A percentile compares a stretch with the other conserved stretches of the same genome.
These are phyloP conservation scores for Ulvella scutata DNA, from an alignment of 139 green algal genomes.

Conservation along the genomic window DNA sequence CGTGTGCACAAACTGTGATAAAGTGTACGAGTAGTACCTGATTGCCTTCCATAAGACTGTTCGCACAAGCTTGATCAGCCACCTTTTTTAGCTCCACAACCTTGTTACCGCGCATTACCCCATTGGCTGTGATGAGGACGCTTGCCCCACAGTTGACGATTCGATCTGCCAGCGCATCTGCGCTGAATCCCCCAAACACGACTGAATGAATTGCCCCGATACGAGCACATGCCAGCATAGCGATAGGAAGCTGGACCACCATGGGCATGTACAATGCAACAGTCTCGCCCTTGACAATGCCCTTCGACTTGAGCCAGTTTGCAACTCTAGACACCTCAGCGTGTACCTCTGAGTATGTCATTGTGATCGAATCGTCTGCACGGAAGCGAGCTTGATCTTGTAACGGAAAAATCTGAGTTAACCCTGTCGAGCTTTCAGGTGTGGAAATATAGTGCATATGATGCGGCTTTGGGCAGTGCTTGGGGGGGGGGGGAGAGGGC, in stretches of 20 bases:
- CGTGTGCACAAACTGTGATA: background rate
- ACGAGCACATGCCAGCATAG: slow-evolving; percentile 85
- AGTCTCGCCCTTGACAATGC: slow-evolving; percentile 67
- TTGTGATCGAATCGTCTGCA: too few relatives aligned
- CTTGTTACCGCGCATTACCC: slow-evolving; percentile 70
- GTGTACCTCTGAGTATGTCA: too few relatives aligned
- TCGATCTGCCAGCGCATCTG: slow-evolving; percentile 59
- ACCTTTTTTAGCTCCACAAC: slow-evolving; percentile 70
- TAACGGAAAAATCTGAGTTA: too few relatives aligned
- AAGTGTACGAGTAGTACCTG: background rate
- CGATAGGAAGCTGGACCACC: slow-evolving; percentile 74
- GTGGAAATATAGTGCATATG: too few relatives aligned
- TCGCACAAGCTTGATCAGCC: slow-evolving; percentile 46
- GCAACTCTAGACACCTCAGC: too few relatives aligned
- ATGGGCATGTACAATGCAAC: slow-evolving; percentile 98
- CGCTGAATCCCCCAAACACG: slow-evolving; percentile 90
- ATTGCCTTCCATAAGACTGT: too few relatives aligned
- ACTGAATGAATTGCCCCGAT: slow-evolving; percentile 92
- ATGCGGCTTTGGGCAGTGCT: too few relatives aligned
- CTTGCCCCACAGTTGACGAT: slow-evolving; percentile 46
- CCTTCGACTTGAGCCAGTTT: slow-evolving; percentile 73
- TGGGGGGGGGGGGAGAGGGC: too few relatives aligned
- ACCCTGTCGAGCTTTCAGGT: too few relatives aligned
- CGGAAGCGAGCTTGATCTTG: too few relatives aligned
- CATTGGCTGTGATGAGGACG: slow-evolving; percentile 54